Evolutionary conservation across 2,329 filamentous ascomycete species (phyloP), one percentile per base, ranked within the genome.

Genomic region (Fusarium sterilihyphosum): DNA sequence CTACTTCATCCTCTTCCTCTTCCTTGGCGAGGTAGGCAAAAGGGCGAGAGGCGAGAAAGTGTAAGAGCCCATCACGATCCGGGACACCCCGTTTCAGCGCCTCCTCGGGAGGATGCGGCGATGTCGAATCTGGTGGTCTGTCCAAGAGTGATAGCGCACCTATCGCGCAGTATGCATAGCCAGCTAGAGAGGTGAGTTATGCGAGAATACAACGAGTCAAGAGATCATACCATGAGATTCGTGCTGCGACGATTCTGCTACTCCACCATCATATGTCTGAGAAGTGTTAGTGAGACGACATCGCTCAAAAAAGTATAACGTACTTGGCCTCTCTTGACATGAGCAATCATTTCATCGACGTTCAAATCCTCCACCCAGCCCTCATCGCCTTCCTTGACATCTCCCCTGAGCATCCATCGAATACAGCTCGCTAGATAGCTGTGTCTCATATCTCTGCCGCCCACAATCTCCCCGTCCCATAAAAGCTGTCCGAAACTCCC

Each of bases 401-500:
- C 86, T 0, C 93, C 94, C 46, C 92, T 87, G 50, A 99, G 82
- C 64, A 97, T 93, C 90, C 94, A 98, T 44, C 96, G 88, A 38
- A 97, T 91, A 14, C 91, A 91, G 24, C 93, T 90, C 8, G 94
- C 95, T 79, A 95, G 91, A 81, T 96, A 98, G 77, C 94, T 96
- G 80, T 96, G 96, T 64, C 96, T 88, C 84, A 95, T 92, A 82
- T 99, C 96, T 63, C 90, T 89, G 1, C 94, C 94, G 1, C 96
- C 96, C 41, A 91, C 89, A n/a, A 96, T 78, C 78, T 83, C 75
- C 80, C 86, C 86, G 18, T 84, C 80, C 76, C 90, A 89, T 6
- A 96, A 80, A 2, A 94, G 89, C 83, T 99, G 95, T 0, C 95
- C 96, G 81, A 99, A 98, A 78, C 95, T 97, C 5, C 96, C 96